A percentile compares a stretch with the other conserved stretches of the same genome.
Evolutionary conservation across 2,329 filamentous ascomycete genomes (phyloP).

Genomic region (Cryphonectria japonica): DNA sequence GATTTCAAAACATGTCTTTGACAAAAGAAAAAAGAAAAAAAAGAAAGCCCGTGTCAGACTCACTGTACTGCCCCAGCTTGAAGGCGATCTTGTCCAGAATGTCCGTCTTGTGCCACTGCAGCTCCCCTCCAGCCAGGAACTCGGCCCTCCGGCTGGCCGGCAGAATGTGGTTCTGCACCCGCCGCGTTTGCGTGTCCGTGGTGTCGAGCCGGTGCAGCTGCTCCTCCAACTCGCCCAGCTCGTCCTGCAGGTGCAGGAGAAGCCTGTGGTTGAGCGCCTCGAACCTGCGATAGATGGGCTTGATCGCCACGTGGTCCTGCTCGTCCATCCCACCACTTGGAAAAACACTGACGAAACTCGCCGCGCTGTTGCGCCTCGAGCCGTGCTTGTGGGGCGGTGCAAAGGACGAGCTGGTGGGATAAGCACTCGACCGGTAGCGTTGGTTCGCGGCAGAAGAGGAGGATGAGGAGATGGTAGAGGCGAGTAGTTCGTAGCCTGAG

Average conservation of each 20-base stretch:
- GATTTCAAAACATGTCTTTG: neutral
- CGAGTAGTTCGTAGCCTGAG: slow-evolving; percentile 67
- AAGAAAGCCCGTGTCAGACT: slow-evolving; percentile 32
- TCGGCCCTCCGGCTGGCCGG: slow-evolving; percentile 66
- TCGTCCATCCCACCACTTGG: slow-evolving; percentile 32
- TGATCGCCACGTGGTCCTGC: slow-evolving; percentile 35
- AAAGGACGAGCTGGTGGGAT: slow-evolving; percentile 30
- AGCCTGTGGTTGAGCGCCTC: slow-evolving; percentile 81
- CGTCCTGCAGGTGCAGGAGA: slow-evolving; percentile 82
- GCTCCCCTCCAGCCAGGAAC: slow-evolving; percentile 55
- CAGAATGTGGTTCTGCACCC: slow-evolving; percentile 47
- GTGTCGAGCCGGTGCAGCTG: slow-evolving; percentile 72
- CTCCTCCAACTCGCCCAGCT: slow-evolving; percentile 79
- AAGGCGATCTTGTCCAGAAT: slow-evolving; percentile 65
- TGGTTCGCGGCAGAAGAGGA: slow-evolving; percentile 21
- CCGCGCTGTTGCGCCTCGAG: slow-evolving; percentile 17
- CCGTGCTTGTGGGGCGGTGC: neutral
- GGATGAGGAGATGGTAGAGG: slow-evolving; percentile 53
- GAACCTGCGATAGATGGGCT: slow-evolving; percentile 81
- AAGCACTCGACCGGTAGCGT: slow-evolving; percentile 29
- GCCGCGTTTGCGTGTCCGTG: slow-evolving; percentile 53
- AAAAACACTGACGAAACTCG: slow-evolving; percentile 11
- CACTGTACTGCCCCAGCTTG: slow-evolving; percentile 72
- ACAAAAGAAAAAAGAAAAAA: neutral
- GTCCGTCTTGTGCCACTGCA: slow-evolving; percentile 64